Evolutionary conservation across 73 alveolate species (phyloP).

Genomic region (Diophrys appendiculata): DNA sequence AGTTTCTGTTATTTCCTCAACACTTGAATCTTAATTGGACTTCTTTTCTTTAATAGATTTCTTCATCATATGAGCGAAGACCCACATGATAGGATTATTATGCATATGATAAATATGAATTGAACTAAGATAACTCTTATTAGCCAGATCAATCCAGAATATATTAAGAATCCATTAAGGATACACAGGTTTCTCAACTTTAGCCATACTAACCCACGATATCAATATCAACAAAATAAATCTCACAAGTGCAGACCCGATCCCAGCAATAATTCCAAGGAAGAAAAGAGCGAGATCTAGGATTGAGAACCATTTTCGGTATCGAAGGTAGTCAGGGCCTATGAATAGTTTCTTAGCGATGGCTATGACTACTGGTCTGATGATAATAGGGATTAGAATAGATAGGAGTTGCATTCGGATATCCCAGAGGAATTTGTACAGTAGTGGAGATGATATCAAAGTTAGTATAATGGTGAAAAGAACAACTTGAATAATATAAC

Average conservation of each 20-base stretch:
- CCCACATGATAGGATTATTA: slow-evolving; percentile 2
- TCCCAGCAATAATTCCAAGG: slow-evolving; percentile 1
- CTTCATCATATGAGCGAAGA: neutral
- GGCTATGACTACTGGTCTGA: neutral
- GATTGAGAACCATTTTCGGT: neutral
- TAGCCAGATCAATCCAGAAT: slow-evolving; percentile 4
- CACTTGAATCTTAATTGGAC: neutral
- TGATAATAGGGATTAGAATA: neutral
- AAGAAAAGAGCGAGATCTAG: neutral
- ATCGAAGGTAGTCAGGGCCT: neutral
- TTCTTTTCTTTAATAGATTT: neutral
- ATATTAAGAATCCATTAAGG: neutral
- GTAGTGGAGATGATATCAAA: neutral
- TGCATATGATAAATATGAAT: neutral
- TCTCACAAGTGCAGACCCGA: neutral
- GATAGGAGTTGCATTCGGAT: neutral
- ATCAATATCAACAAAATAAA: neutral
- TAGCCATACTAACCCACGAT: neutral
- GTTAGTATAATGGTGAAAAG: neutral
- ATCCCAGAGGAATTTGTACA: slow-evolving; percentile 5
- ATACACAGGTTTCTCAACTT: neutral
- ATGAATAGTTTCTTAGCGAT: neutral
- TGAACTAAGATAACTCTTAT: neutral
- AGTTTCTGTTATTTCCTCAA: neutral
- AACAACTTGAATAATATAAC: neutral